Evolutionary conservation across 352 stramenopile species (phyloP), one percentile per base, ranked within the genome.

Genomic region (Pythium rhizo-oryzae): DNA sequence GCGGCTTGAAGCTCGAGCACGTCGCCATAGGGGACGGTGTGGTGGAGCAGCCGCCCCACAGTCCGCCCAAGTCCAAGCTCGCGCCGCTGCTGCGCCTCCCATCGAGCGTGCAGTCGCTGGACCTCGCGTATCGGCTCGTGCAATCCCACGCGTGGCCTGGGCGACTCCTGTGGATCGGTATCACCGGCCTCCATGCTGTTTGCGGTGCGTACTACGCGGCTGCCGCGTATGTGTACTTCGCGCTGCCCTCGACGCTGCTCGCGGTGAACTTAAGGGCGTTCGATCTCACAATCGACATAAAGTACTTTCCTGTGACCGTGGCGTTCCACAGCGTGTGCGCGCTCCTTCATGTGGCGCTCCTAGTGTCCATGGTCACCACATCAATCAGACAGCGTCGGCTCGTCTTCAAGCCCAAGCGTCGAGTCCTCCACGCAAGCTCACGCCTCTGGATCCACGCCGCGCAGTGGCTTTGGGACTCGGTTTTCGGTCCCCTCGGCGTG

Each of bases 281-380:
- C 23, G 9, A 66, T 21, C 51, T 79, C 8, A 65, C 55, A 13
- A 71, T 75, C 53, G 33, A 67, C 37, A 62, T 62, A 47, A 64
- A n/a, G 7, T 59, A 71, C 62, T 77, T 68, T 16, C 55, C 65
- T 2, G 18, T 59, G n/a, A 64, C 70, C 13, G 62, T 49, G 0
- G 43, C 25, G 4, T 69, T 67, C 23, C 62, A 77, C 44, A 49
- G 44, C 15, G n/a, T 66, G 18, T 69, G 37, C n/a, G 53, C 59
- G 1, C 21, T 53, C 0, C 9, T 65, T 1, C 73, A 79, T 51
- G 0, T 59, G 15, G n/a, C 13, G 13, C 12, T 67, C 4, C 9
- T 67, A 5, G 41, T 58, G 15, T 49, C 49, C 23, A 67, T 79
- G 53, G 2, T 71, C 43, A 35, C 28, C 4, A 21, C 37, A 15